Evolutionary conservation across 495 filamentous ascomycete genomes (phyloP).

Genomic region (Trichoderma parareesei): DNA sequence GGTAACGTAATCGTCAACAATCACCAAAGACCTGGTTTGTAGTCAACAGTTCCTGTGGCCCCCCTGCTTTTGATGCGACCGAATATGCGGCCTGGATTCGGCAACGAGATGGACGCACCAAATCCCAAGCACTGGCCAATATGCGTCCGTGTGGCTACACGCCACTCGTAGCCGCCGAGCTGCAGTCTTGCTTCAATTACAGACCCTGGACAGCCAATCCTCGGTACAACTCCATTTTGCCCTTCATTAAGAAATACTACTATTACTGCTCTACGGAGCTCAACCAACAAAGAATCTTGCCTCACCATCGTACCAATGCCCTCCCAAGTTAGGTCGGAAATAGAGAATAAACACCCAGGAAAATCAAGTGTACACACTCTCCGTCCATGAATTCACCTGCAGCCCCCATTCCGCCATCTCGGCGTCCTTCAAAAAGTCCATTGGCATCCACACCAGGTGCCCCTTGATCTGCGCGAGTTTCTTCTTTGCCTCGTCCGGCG

Average conservation of each 20-base stretch:
- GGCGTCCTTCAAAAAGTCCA: slow-evolving; percentile 76
- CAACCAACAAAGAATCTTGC: no score
- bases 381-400: slow-evolving; percentile 42
- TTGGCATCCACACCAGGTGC: slow-evolving; percentile 91
- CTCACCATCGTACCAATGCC: no score
- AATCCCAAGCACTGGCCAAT: not conserved
- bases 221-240: no score
- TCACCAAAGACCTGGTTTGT: not conserved
- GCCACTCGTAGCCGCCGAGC: not conserved
- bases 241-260: no score
- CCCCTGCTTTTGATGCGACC: slow-evolving; percentile 6
- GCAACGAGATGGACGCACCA: not conserved
- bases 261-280: no score
- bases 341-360: not conserved
- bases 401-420: slow-evolving; percentile 84
- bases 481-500: slow-evolving; percentile 56
- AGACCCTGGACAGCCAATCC: no score
- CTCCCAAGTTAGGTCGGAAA: no score
- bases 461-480: slow-evolving; percentile 76
- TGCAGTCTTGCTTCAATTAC: not conserved
- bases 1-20: not conserved
- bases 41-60: not conserved
- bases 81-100: not conserved
- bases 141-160: not conserved
- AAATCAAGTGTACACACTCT: slow-evolving; percentile 38